Evolutionary conservation across 495 filamentous ascomycete genomes (phyloP).

Genomic region (Trypethelium eluteriae): DNA sequence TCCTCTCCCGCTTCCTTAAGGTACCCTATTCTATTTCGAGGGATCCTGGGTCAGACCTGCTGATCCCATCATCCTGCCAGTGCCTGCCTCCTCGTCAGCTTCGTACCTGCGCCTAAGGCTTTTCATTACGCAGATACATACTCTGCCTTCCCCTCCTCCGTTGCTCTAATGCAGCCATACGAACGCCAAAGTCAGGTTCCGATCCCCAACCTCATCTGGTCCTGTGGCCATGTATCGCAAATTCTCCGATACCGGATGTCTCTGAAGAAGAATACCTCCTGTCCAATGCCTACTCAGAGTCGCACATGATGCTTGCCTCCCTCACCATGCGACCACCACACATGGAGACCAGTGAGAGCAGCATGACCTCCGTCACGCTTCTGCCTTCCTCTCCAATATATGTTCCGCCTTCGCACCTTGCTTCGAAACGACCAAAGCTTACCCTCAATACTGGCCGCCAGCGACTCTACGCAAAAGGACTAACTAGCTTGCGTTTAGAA

Average conservation of each 20-base stretch:
- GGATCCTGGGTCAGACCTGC: background rate
- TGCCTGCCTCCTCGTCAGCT: background rate
- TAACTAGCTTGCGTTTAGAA: slow-evolving; percentile 49
- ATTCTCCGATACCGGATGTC: background rate
- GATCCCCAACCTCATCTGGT: background rate
- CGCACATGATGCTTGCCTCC: slow-evolving; percentile 23
- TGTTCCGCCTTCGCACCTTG: slow-evolving; percentile 33
- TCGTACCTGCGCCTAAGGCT: slow-evolving; percentile 9
- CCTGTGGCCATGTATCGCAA: background rate
- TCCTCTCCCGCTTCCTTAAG: slow-evolving; percentile 20
- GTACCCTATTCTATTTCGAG: slow-evolving; percentile 1
- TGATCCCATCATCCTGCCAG: slow-evolving; percentile 10
- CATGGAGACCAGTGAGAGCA: slow-evolving; percentile 23
- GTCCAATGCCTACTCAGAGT: background rate
- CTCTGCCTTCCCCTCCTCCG: background rate
- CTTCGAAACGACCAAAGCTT: slow-evolving; percentile 63
- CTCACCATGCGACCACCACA: slow-evolving; percentile 26
- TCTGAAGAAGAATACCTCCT: slow-evolving; percentile 9
- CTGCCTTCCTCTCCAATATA: slow-evolving; percentile 30
- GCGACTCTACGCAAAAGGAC: slow-evolving; percentile 31
- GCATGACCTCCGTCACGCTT: slow-evolving; percentile 34
- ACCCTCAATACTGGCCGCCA: slow-evolving; percentile 63
- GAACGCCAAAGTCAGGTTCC: background rate
- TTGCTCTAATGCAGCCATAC: slow-evolving; percentile 5
- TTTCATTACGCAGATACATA: background rate